Base-by-base conservation (phyloP, 306 rosid species). In the Acacia crassicarpa region DNA sequence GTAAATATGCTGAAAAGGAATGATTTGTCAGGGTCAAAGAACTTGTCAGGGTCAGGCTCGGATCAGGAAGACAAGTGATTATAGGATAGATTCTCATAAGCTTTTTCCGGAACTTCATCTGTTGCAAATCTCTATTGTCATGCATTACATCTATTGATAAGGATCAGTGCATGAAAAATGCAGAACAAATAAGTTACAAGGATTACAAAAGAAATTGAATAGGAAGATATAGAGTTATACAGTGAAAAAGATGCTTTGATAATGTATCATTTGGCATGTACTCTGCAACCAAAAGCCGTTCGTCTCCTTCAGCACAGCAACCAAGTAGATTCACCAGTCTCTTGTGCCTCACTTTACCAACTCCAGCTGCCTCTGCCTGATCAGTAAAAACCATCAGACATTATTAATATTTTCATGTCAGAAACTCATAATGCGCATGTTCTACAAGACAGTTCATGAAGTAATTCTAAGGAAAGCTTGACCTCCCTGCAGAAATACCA, bases 201-300 rank as follows among this genome's bases (percentile, higher is more conserved):
- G 73, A 71, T 44, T 35, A 56, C 19, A 68, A 19, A 56, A 51
- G 62, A 54, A 74, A 74, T 11, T 33, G 43, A 74, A 49, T 10
- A 81, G 58, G 54, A 78, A 66, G 74, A 72, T 68, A 3, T 65
- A 4, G 82, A 85, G 78, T 17, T 82, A 62, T 90, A 92, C 97
- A 92, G 75, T 92, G 97, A 81, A 92, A 92, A 70, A 92, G 93
- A 83, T 92, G 97, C 86, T 92, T 92, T 79, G 97, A 92, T 68
- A 92, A 89, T 84, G 97, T 90, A 69, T 90, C 94, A 83, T 91
- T 90, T 33, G 94, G 91, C 94, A 92, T 92, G 82, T 84, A 92
- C 85, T 92, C 94, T 72, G 97, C 91, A 80, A 92, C 92, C 91
- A 92, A 92, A 79, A 92, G 94, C 80, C 94, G 84, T 76, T 92